Evolutionary conservation across 305 asterid species (phyloP), one percentile per base, ranked within the genome.

Genomic region (Fraxinus velutina): DNA sequence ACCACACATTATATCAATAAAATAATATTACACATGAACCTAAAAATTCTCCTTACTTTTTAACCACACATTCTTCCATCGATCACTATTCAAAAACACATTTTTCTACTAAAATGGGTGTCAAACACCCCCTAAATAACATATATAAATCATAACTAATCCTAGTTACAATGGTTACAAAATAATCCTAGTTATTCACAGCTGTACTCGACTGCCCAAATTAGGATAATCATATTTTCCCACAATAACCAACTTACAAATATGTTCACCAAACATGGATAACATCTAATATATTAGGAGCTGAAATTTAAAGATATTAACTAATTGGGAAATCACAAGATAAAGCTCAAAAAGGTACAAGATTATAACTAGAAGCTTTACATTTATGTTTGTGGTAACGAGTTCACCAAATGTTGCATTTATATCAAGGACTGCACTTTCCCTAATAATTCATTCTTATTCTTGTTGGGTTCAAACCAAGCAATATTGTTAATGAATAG

Each of bases 401-500:
- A 70, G 76, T 13, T 33, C 76, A 32, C 24, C 12, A 4, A 6
- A 7, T 32, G 76, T 33, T 30, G 75, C 44, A 70, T 32, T 34
- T 15, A 24, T 66, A 15, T 70, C 42, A 32, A 70, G 76, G 47
- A 30, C 76, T 32, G 42, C 13, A 71, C 15, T 71, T 71, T 33
- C 76, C 44, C 27, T 71, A 32, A 32, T 71, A 12, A n/a, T 30
- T 70, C 13, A 30, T 30, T 66, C 73, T 66, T 13, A 71, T 32
- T 15, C 44, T 71, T 33, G 47, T 33, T 33, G 76, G 21, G 76
- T n/a, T 32, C 76, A 71, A 6, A 6, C 42, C 47, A 15, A 71
- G 42, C 44, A 71, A 71, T 68, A 68, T 30, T 71, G 36, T 30
- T 71, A 71, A 71, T 13, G 75, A 71, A 37, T 71, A 71, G n/a